phyloP scores from a whole-genome alignment of 2,329 filamentous ascomycete species.

The Metarhizium robertsii region DNA sequence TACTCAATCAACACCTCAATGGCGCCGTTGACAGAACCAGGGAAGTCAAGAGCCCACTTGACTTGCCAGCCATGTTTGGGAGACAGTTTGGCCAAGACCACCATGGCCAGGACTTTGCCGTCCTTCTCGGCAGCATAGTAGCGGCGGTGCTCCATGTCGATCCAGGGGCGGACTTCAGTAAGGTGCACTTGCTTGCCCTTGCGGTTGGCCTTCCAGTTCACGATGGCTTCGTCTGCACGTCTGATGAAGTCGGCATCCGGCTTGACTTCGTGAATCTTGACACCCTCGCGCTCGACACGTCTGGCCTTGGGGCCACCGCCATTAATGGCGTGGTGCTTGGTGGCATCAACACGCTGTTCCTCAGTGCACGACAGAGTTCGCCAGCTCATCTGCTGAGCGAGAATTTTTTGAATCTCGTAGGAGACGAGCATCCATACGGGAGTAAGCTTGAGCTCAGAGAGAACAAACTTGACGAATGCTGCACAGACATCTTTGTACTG shows the following conservation, averaged over 20 bases:
- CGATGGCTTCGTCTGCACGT: constrained; percentile 62
- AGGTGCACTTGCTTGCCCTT: constrained; percentile 83
- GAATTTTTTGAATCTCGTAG: constrained; percentile 64
- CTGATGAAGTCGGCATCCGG: constrained; percentile 60
- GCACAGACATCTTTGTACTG: constrained; percentile 69
- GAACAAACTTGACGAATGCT: constrained; percentile 67
- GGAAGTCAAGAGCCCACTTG: constrained; percentile 95
- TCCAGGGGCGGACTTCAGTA: constrained; percentile 83
- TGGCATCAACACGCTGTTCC: constrained; percentile 78
- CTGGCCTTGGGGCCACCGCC: constrained; percentile 64
- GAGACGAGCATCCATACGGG: constrained; percentile 89
- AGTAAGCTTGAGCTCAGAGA: constrained; percentile 58
- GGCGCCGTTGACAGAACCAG: constrained; percentile 71
- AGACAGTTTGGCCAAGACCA: constrained; percentile 74
- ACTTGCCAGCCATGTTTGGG: constrained; percentile 84
- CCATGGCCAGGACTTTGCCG: constrained; percentile 64
- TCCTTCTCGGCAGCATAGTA: constrained; percentile 77
- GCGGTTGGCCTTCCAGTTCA: constrained; percentile 70
- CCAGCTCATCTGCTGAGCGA: constrained; percentile 76
- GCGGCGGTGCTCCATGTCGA: constrained; percentile 71
- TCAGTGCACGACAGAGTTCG: constrained; percentile 80
- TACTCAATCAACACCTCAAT: constrained; percentile 77
- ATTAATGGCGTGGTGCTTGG: constrained; percentile 51
- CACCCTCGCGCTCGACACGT: constrained; percentile 71
- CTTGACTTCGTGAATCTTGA: constrained; percentile 67